Base-by-base conservation (phyloP, 768 basidiomycete species). In the Auriscalpium vulgare region DNA sequence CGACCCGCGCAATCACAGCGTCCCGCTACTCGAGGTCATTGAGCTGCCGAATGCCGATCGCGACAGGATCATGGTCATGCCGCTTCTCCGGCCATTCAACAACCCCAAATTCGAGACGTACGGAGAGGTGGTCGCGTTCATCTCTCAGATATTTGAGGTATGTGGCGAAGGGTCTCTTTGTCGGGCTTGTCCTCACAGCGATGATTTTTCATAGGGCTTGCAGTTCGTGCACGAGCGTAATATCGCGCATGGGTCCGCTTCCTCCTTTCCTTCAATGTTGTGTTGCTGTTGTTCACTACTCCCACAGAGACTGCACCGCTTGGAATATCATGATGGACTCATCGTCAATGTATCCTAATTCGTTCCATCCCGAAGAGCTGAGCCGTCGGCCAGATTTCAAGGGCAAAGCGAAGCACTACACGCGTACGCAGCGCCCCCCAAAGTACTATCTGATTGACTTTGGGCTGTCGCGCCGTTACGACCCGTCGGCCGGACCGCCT, bases 371-470 rank as follows among this genome's bases (percentile, higher is more conserved):
- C 1, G 37, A 13, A n/a, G 21, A 51, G 14, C 52, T 53, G 4
- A 13, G 53, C 13, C 37, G 51, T 19, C 51, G 38, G n/a, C n/a
- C 16, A 34, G 44, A 59, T 40, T 56, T 51, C 34, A 51, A 34
- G 23, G 51, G 54, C 6, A 56, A 21, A 14, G 60, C 55, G 8
- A 61, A 58, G 48, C 46, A 62, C 37, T 54, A 50, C 35, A 56
- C 67, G 2, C 62, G 69, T 3, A 71, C 69, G 2, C 37, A 64
- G 19, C 59, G n/a, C n/a, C n/a, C n/a, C n/a, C n/a, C n/a, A n/a
- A n/a, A n/a, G n/a, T n/a, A n/a, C n/a, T n/a, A n/a, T 46, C 50
- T 70, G 7, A 69, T 67, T 10, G 68, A 70, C 46, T 68, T 70
- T 34, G 66, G 69, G n/a, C 29, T 64, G 10, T 65, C 69, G 10